phyloP scores from a whole-genome alignment of 441 rosid species.

The Adansonia madagascariensis region DNA sequence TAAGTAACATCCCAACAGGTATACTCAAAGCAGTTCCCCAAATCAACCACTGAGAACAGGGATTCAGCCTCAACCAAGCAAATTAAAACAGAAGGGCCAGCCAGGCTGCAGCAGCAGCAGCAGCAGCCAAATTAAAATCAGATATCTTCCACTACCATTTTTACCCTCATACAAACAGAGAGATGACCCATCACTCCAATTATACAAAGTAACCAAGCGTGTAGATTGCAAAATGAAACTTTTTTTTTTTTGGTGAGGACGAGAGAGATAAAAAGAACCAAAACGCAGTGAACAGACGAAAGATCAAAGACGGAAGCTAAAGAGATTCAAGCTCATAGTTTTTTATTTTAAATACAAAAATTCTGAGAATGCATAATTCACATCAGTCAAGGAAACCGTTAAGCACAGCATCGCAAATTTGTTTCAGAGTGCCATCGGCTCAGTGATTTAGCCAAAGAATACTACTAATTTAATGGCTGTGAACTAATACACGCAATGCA shows the following conservation, averaged over 20 bases:
- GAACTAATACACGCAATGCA: neutral
- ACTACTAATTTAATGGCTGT: neutral
- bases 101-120: neutral
- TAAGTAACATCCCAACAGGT: neutral
- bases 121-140: neutral
- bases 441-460: neutral
- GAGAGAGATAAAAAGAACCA: neutral
- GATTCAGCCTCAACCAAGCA: neutral
- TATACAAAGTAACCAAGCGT: neutral
- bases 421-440: neutral
- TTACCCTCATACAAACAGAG: neutral
- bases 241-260: neutral
- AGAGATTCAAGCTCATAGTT: neutral
- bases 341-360: neutral
- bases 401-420: neutral
- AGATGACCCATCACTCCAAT: too few relatives aligned
- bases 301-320: neutral
- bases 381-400: neutral
- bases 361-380: neutral
- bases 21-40: neutral
- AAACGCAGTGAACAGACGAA: neutral
- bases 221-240: neutral
- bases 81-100: neutral
- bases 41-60: neutral
- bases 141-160: neutral